A percentile compares a stretch with the other conserved stretches of the same genome.
These are phyloP conservation scores for Coriaria nepalensis DNA, from an alignment of 306 rosid genomes.

Conservation along the genomic window DNA sequence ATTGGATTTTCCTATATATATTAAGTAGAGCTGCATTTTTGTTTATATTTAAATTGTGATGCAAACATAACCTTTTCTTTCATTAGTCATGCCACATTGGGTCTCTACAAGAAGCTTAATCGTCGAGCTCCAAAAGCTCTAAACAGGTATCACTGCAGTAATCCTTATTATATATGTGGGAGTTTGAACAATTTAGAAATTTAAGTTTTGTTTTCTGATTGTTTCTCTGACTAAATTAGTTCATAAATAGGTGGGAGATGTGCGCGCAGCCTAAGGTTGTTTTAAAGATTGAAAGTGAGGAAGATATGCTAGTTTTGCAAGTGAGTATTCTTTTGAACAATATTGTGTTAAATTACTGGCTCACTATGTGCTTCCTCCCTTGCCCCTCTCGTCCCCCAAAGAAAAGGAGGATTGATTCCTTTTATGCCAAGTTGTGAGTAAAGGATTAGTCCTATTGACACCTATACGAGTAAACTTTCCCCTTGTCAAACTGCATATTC, in stretches of 20 bases:
- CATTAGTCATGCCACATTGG: constrained; percentile 78
- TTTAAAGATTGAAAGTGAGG: constrained; percentile 83
- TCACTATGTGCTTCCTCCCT: background rate
- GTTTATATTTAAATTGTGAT: background rate
- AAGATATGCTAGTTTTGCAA: constrained; percentile 79
- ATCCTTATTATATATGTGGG: background rate
- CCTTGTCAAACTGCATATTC: no score
- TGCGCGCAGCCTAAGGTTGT: constrained; percentile 95
- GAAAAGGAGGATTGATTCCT: no score
- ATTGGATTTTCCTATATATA: no score
- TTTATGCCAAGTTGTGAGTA: no score
- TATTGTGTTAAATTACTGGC: background rate
- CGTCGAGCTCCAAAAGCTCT: constrained; percentile 76
- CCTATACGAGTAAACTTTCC: no score
- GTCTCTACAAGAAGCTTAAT: constrained; percentile 79
- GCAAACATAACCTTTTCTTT: constrained; percentile 11
- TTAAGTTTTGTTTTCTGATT: background rate
- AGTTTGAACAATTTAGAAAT: background rate
- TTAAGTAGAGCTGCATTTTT: no score
- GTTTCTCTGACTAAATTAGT: constrained; percentile 11
- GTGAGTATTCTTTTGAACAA: constrained; percentile 20
- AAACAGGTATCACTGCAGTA: constrained; percentile 31
- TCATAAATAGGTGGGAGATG: constrained; percentile 83
- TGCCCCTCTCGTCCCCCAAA: background rate
- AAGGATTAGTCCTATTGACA: no score